Conservation (phyloP, 768 basidiomycete genomes). For the Auriscalpium orientale region DNA sequence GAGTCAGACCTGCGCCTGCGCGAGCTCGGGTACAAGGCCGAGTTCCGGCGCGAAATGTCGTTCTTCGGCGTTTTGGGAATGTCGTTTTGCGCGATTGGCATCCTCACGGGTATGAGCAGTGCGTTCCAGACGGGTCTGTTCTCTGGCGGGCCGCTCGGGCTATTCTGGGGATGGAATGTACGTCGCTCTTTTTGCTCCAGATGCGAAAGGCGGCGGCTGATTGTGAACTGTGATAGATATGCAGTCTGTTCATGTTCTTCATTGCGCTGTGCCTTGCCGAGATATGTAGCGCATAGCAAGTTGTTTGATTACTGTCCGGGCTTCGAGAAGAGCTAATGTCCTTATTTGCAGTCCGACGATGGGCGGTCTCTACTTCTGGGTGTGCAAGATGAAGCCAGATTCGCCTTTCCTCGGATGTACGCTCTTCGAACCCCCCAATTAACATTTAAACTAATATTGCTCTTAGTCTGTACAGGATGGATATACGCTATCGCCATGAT, state of each 20-base stretch:
- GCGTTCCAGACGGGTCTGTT: slow-evolving; percentile 54
- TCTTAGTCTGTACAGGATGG: slow-evolving; percentile 37
- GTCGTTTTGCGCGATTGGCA: slow-evolving; percentile 54
- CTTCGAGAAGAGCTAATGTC: neutral
- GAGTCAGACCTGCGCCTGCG: slow-evolving; percentile 33
- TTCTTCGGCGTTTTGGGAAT: slow-evolving; percentile 52
- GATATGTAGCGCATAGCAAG: slow-evolving; percentile 52
- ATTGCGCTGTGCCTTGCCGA: slow-evolving; percentile 50
- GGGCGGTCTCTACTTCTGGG: slow-evolving; percentile 58
- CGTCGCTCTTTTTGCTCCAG: slow-evolving; percentile 8
- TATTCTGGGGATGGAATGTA: slow-evolving; percentile 62
- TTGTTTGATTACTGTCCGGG: neutral
- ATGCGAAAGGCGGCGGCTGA: neutral
- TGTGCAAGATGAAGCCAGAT: slow-evolving; percentile 52
- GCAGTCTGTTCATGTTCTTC: slow-evolving; percentile 51
- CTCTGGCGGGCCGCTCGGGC: slow-evolving; percentile 48
- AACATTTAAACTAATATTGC: neutral
- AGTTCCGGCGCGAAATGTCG: slow-evolving; percentile 54
- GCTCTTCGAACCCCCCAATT: slow-evolving; percentile 11
- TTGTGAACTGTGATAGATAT: slow-evolving; percentile 28
- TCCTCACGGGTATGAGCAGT: slow-evolving; percentile 53
- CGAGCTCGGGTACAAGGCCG: slow-evolving; percentile 46
- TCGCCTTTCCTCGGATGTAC: slow-evolving; percentile 45
- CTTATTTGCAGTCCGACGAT: slow-evolving; percentile 37
- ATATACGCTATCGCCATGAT: slow-evolving; percentile 55